Evolutionary conservation across 179 eudicot species (phyloP), one percentile per base, ranked within the genome.

Genomic region (Sideroxylon spinosum): DNA sequence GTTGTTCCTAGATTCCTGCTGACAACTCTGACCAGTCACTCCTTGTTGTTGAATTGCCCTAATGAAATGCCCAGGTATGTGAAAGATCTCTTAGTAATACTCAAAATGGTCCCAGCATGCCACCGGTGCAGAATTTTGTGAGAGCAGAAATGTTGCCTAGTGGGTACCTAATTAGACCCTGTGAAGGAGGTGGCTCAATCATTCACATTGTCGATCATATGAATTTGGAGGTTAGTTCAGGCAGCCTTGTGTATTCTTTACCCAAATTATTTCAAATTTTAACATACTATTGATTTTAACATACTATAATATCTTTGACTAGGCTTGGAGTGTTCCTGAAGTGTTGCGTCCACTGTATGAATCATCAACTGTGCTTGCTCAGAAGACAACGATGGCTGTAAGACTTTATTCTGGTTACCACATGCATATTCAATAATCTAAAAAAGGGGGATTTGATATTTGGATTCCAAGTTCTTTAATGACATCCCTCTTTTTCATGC

Each of bases 91-190:
- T 94, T 63, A 88, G 86, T 86, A 92, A 92, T 75, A 92, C 98
- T 73, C 97, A 92, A 82, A 92, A 92, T 81, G 98, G 98, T 85
- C 94, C 98, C 23, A 88, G 87, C 86, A 91, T 94, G 95, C 98
- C 97, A 63, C 86, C 90, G 0, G 98, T 91, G 37, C 97, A 84
- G 82, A 91, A 86, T 82, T 94, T 94, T 85, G 93, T 89, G 26
- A 87, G 98, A 80, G 97, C 95, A 19, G 98, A 94, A 83, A 89
- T 92, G 90, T 85, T 94, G 70, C 93, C 98, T 57, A 91, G 98
- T 82, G 98, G 98, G 22, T 92, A 85, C 83, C 88, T 94, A 26
- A 92, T 94, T 78, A 86, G 98, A 84, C 98, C 98, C 75, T 94
- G 98, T 85, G 97, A 94, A 63, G 98, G 97, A 26, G 95, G 98